Base-by-base conservation (phyloP, 805 yeast species). In the Cyberlindnera mycetangii region DNA sequence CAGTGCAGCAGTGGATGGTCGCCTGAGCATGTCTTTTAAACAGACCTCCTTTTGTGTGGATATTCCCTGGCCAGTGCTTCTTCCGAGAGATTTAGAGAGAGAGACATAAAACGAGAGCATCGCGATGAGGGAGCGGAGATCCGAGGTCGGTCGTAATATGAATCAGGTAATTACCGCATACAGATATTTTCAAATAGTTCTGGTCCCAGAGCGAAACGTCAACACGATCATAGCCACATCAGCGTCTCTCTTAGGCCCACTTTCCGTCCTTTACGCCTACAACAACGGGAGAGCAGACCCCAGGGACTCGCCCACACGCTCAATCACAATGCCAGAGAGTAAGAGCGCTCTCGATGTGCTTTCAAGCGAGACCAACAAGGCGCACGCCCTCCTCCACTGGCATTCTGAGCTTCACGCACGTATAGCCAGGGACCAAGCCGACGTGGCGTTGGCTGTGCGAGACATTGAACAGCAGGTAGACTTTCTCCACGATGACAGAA, bases 401-500 rank as follows among this genome's bases (percentile, higher is more conserved):
- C 50, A 47, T 42, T 39, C 45, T 6, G 35, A 44, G 37, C 42
- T 44, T 30, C 45, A 47, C 41, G 36, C 40, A 9, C 37, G 24
- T 22, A 30, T 40, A 14, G 42, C 46, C 44, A 11, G 32, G 4
- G 41, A 32, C 15, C 7, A 14, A 17, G 16, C 27, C n/a, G 45
- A 43, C 31, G 28, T 47, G 11, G 24, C 42, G 12, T 33, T 35
- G 1, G 2, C 20, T 3, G 44, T 50, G 11, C 41, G 32, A 12
- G 51, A 52, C 18, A 19, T 58, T n/a, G 55, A 58, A 17, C 18
- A 28, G 1, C 54, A 50, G 25, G 17, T 54, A 1, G 58, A 51
- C 17, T 52, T 42, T 30, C 41, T 54, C 17, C 56, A 54, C 17
- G 55, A 57, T 47, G 60, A 54, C 31, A 44, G 47, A 18, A 52